Conservation (phyloP, 257 asterid species). For the Ajuga chamaepitys region DNA sequence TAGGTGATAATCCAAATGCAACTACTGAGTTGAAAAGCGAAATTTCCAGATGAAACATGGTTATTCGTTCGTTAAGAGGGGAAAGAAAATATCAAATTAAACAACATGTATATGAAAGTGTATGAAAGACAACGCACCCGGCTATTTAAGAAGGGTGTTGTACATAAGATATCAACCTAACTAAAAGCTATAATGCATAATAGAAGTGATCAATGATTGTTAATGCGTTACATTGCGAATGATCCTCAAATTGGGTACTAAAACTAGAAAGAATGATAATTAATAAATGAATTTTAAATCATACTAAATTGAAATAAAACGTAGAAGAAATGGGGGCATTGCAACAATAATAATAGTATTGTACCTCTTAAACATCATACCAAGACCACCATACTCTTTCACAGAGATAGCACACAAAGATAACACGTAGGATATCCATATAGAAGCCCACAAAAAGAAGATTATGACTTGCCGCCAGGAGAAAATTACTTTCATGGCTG, state of each 20-base stretch:
- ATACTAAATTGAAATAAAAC: neutral
- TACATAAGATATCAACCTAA: conserved; percentile 1
- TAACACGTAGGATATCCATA: conserved; percentile 66
- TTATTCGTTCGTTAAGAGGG: neutral
- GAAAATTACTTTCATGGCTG: conserved; percentile 28
- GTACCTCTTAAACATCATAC: conserved; percentile 85
- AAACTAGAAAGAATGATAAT: conserved; percentile 2
- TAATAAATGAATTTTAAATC: neutral
- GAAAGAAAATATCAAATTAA: neutral
- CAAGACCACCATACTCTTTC: conserved; percentile 71
- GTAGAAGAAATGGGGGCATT: neutral
- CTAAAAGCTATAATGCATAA: neutral
- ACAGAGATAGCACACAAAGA: conserved; percentile 57
- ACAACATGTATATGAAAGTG: neutral
- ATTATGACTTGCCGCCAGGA: conserved; percentile 50
- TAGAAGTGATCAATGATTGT: neutral
- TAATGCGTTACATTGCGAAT: neutral
- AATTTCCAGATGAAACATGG: neutral
- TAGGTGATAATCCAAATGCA: conserved; percentile 4
- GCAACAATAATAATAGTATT: neutral
- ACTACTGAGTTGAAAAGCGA: neutral
- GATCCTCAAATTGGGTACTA: neutral
- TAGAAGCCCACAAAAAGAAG: conserved; percentile 61
- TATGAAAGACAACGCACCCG: neutral
- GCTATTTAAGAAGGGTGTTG: neutral